These are phyloP conservation scores for Mycena polygramma DNA, from an alignment of 768 basidiomycete species.

Conservation along the genomic window DNA sequence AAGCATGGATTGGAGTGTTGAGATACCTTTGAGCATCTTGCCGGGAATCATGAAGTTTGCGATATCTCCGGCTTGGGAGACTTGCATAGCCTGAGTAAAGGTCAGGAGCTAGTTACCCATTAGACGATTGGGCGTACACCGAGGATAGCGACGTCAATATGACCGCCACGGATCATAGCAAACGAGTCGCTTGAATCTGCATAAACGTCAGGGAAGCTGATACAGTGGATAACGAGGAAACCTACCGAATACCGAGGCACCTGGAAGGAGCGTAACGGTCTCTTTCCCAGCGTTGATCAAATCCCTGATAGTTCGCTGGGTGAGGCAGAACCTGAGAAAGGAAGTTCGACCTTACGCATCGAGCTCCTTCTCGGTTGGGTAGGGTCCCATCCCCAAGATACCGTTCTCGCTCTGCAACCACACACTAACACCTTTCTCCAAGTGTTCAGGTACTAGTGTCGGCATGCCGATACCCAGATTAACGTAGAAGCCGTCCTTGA, in stretches of 20 bases:
- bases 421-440: conserved; percentile 81
- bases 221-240: conserved; percentile 10
- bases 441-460: conserved; percentile 86
- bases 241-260: conserved; percentile 91
- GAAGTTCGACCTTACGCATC: conserved; percentile 72
- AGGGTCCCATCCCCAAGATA: conserved; percentile 91
- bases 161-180: conserved; percentile 97
- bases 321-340: conserved; percentile 11
- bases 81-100: conserved; percentile 89
- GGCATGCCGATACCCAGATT: conserved; percentile 95
- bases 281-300: conserved; percentile 97
- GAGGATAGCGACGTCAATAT: conserved; percentile 93
- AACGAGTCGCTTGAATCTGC: conserved; percentile 93
- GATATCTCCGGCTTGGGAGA: conserved; percentile 92
- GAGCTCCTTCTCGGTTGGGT: conserved; percentile 82
- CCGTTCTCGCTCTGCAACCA: conserved; percentile 95
- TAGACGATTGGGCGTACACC: conserved; percentile 67
- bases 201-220: conserved; percentile 26
- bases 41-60: conserved; percentile 99
- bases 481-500: conserved; percentile 89
- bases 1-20: conserved; percentile 1
- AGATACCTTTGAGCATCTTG: conserved; percentile 84
- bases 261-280: conserved; percentile 92
- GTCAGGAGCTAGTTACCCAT: conserved; percentile 14
- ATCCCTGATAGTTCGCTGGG: conserved; percentile 64